A percentile compares a stretch with the other conserved stretches of the same genome.
These are phyloP conservation scores for Miscanthus lutarioriparius DNA, from an alignment of 176 grass and related monocot genomes.

Conservation along the genomic window DNA sequence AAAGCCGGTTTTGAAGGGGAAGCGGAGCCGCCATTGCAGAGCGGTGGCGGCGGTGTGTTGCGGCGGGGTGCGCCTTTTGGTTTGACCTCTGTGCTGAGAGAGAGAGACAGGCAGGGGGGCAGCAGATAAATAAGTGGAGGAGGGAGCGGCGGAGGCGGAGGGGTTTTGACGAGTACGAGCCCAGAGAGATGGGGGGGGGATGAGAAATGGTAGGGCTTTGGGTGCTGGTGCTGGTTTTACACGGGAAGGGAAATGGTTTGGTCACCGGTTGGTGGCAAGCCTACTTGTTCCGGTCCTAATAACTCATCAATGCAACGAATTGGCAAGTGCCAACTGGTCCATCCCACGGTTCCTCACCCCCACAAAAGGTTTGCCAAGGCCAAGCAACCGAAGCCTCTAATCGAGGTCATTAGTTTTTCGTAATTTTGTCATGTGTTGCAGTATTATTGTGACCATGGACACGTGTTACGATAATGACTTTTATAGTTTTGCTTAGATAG, in stretches of 20 bases:
- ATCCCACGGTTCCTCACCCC: neutral
- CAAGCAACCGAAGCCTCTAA: neutral
- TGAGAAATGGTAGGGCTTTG: neutral
- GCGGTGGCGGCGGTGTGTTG: constrained; percentile 16
- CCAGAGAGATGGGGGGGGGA: neutral
- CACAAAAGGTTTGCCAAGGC: neutral
- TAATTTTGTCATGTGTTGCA: neutral
- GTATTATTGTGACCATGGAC: neutral
- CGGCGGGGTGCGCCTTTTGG: constrained; percentile 45
- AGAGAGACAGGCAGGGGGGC: neutral
- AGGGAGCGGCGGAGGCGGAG: neutral
- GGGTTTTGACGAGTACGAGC: constrained; percentile 26
- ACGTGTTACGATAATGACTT: neutral
- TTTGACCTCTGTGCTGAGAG: constrained; percentile 45
- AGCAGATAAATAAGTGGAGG: neutral
- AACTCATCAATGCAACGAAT: constrained; percentile 24
- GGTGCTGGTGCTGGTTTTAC: neutral
- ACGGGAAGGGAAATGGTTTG: neutral
- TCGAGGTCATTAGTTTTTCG: neutral
- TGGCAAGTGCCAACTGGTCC: constrained; percentile 5
- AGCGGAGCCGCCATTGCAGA: constrained; percentile 45
- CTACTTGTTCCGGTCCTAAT: neutral
- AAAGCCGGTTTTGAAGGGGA: constrained; percentile 40
- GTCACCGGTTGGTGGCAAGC: constrained; percentile 39
- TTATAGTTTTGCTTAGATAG: neutral